Base-by-base conservation (phyloP, 148 eudicot genomes). In the Cornus kousa region DNA sequence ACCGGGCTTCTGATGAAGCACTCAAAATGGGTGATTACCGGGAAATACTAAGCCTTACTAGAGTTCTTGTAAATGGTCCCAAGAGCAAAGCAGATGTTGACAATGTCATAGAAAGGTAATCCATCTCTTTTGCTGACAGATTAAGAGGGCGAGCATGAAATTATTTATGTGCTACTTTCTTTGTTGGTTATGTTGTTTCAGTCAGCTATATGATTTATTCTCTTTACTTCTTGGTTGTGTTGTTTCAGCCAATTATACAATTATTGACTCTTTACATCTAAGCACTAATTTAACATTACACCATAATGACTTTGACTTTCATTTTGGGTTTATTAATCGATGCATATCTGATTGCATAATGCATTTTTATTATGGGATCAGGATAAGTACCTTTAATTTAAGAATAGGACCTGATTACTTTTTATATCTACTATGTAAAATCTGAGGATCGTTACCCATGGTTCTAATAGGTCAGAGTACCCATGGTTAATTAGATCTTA, bases 51-150 rank as follows among this genome's bases (percentile, higher is more conserved):
- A 95, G 93, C 87, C 91, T 95, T 28, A 93, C 86, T 67, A 91
- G 98, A 84, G 97, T 95, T 85, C 93, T 95, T 72, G 87, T 93
- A 64, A 86, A 82, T 83, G 98, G 98, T 68, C 97, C 96, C 31
- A 92, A 84, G 87, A 95, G 98, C 87, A 93, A 93, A 85, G 89
- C 86, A 70, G 88, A 88, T 78, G 96, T 93, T 66, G 97, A 95
- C 82, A 60, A 78, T 81, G 84, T 95, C 76, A 90, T 91, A 85
- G 96, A 93, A 72, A 95, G 96, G 98, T 93, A 88, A 68, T 83
- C 32, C 31, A 33, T 68, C 48, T 28, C 70, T 65, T 72, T 66
- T 19, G 79, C 62, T 66, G 28, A 55, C 67, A 50, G 48, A 43
- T 43, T 43, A 43, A 9, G 8, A 43, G 48, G 48, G 48, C 4